A percentile compares a stretch with the other conserved stretches of the same genome.
Evolutionary conservation across 169 alveolate genomes (phyloP).

Genomic region (Plasmodium yoelii): DNA sequence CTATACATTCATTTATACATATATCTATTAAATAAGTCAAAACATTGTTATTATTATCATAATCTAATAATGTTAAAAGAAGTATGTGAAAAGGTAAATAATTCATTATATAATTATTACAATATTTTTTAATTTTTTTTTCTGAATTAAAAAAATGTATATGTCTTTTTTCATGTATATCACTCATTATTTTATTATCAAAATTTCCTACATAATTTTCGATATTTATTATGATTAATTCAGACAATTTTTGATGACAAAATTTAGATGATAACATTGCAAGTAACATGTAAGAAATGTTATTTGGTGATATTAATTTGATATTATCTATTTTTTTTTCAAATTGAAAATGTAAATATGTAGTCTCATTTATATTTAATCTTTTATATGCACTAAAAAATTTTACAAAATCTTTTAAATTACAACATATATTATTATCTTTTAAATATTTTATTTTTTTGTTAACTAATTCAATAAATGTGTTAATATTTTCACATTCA

Average conservation of each 20-base stretch:
- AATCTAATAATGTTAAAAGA: conserved; percentile 22
- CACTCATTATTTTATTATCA: background rate
- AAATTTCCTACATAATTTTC: conserved; percentile 37
- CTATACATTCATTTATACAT: conserved; percentile 20
- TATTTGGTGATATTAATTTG: conserved; percentile 33
- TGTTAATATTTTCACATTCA: background rate
- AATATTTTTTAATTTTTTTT: background rate
- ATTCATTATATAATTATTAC: conserved; percentile 19
- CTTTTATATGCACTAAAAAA: conserved; percentile 57
- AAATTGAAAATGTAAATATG: conserved; percentile 57
- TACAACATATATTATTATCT: conserved; percentile 16
- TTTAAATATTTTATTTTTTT: conserved; percentile 40
- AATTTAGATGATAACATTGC: conserved; percentile 28
- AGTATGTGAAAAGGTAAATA: conserved; percentile 58
- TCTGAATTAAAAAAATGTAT: background rate
- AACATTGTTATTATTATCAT: conserved; percentile 24
- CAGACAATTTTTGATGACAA: conserved; percentile 27
- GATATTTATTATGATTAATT: conserved; percentile 37
- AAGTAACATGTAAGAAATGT: conserved; percentile 44
- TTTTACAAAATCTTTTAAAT: conserved; percentile 49
- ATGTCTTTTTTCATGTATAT: background rate
- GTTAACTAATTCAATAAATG: conserved; percentile 9
- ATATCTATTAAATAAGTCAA: conserved; percentile 12
- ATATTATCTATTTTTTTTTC: conserved; percentile 60
- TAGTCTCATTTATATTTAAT: conserved; percentile 25